These are phyloP conservation scores for Penicillium maclennaniae DNA, from an alignment of 495 filamentous ascomycete genomes.

Conservation along the genomic window DNA sequence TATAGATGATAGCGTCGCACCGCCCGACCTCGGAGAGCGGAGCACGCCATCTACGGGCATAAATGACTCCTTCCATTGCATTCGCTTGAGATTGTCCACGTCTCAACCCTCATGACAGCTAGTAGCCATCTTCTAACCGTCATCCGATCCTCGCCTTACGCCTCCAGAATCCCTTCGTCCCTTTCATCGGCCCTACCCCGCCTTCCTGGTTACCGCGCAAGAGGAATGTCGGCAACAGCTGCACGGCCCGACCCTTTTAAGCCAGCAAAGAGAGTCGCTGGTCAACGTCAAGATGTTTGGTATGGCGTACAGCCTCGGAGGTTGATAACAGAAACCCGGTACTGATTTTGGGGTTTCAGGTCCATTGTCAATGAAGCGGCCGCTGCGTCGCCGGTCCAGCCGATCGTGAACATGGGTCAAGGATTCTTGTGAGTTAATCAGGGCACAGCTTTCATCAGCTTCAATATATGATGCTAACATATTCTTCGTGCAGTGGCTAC, in stretches of 20 bases:
- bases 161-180: conserved; percentile 4
- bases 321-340: neutral
- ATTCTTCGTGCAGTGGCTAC: conserved; percentile 61
- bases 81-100: conserved; percentile 2
- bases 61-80: neutral
- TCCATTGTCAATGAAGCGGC: conserved; percentile 93
- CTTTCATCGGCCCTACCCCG: conserved; percentile 19
- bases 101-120: conserved; percentile 11
- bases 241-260: conserved; percentile 49
- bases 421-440: conserved; percentile 69
- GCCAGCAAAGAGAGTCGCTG: conserved; percentile 76
- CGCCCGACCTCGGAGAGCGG: conserved; percentile 13
- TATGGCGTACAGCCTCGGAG: conserved; percentile 30
- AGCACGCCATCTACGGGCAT: conserved; percentile 21
- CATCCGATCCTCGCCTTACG: conserved; percentile 6
- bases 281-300: conserved; percentile 92
- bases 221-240: conserved; percentile 44
- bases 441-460: neutral
- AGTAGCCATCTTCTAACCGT: conserved; percentile 1
- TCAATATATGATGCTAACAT: neutral
- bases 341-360: conserved; percentile 42
- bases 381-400: conserved; percentile 77
- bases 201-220: conserved; percentile 21
- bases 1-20: neutral
- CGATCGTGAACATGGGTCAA: conserved; percentile 94